Evolutionary conservation across 805 yeast genomes (phyloP), one percentile per base, ranked within the genome.

Genomic region (Dipodascus geniculatus): DNA sequence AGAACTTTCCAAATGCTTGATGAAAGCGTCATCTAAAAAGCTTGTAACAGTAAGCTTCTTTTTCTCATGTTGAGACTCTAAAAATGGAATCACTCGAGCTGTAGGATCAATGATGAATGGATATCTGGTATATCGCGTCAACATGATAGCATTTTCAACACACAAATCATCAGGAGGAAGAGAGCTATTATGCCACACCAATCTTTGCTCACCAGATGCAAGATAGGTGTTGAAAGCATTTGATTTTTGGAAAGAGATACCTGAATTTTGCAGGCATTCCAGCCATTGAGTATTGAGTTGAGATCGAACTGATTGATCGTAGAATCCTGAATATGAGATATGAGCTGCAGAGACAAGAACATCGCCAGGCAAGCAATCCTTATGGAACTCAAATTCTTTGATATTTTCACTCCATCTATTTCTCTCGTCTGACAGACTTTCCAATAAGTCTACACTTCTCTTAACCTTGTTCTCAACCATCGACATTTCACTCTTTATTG

Each of bases 91-190:
- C 8, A 79, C 65, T 9, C 67, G 60, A 0, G 78, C 77, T 0
- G 80, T 71, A 0, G 97, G 96, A 65, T 91, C 97, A 49, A 91
- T 74, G 2, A 91, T 71, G 49, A 79, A 74, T 0, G 91, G 83
- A 42, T 72, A 73, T 22, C 70, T 63, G 22, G 64, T 58, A 1
- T 71, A 58, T 16, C 68, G 59, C 11, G 70, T 69, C 44, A 85
- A 59, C 24, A 86, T 75, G 0, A 78, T 65, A 48, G 81, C 76
- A 64, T 88, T 89, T 49, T 85, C 90, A 33, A 81, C 63, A 57
- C 72, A 79, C 19, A 83, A 63, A 0, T 77, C 80, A 57, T 86
- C 95, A 49, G 74, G 70, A 0, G 80, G 74, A 9, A 85, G 66
- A 0, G 84, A 84, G 48, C 62, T 54, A 2, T 68, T 64, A 50